phyloP scores from a whole-genome alignment of 1,284 basidiomycete species.

The Sporisorium iseilematis-ciliati region DNA sequence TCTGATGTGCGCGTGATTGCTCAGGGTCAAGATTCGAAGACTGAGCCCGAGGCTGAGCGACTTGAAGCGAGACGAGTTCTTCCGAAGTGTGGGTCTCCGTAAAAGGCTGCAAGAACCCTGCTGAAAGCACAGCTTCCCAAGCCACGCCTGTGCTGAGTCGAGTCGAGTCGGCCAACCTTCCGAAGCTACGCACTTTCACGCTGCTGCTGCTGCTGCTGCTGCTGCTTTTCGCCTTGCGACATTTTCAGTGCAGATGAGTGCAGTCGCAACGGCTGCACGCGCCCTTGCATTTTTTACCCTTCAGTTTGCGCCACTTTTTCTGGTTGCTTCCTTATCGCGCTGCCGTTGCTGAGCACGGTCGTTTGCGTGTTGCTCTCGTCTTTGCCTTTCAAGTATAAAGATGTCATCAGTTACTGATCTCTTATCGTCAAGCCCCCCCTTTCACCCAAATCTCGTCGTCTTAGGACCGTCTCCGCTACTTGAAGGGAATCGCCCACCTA shows the following conservation, averaged over 20 bases:
- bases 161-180: constrained; percentile 1
- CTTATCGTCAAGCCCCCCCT: constrained; percentile 7
- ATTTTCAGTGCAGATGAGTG: not conserved
- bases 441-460: not conserved
- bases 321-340: constrained; percentile 10
- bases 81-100: not conserved
- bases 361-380: not conserved
- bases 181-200: constrained; percentile 9
- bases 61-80: not conserved
- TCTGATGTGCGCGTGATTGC: constrained; percentile 2
- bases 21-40: not conserved
- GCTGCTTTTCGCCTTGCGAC: not conserved
- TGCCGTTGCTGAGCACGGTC: not conserved
- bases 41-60: not conserved
- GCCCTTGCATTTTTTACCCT: constrained; percentile 9
- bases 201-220: not conserved
- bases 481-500: not conserved
- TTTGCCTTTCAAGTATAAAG: not conserved
- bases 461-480: not conserved
- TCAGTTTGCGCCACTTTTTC: constrained; percentile 16
- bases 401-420: not conserved
- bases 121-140: not conserved
- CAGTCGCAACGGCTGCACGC: constrained; percentile 11
- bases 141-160: constrained; percentile 1
- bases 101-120: not conserved